These are phyloP conservation scores for Termitomyces bulborhizus DNA, from an alignment of 768 basidiomycete species.

Conservation along the genomic window DNA sequence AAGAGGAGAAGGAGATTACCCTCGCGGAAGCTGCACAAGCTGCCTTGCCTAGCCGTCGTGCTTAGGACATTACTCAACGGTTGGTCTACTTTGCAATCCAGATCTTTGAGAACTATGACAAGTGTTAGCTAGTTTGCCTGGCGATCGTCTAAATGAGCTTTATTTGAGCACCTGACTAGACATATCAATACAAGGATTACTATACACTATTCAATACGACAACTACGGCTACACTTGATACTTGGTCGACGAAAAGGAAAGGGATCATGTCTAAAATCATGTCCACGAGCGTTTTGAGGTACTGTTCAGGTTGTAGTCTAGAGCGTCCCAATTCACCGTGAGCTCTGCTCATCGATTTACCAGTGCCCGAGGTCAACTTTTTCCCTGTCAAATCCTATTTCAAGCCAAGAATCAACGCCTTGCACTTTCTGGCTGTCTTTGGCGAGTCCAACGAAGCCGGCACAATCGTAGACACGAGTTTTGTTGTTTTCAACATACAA, in stretches of 20 bases:
- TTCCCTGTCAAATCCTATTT: constrained; percentile 52
- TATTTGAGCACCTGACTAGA: not conserved
- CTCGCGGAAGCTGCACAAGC: constrained; percentile 36
- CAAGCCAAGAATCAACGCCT: constrained; percentile 48
- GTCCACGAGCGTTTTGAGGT: no score
- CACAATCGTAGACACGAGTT: constrained; percentile 54
- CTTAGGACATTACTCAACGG: not conserved
- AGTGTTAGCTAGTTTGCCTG: not conserved
- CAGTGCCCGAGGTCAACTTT: constrained; percentile 58
- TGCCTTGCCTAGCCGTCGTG: constrained; percentile 15
- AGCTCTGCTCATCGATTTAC: constrained; percentile 27
- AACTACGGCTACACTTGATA: not conserved
- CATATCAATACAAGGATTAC: not conserved
- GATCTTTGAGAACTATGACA: not conserved
- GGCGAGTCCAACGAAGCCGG: constrained; percentile 60
- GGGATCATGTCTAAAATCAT: not conserved
- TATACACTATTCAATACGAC: not conserved
- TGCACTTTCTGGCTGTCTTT: constrained; percentile 24
- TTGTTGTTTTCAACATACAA: constrained; percentile 63
- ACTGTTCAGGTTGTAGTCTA: not conserved
- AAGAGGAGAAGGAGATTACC: constrained; percentile 31
- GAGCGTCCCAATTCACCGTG: not conserved
- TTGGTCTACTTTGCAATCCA: not conserved
- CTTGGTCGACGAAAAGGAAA: not conserved
- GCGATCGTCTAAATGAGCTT: not conserved